Base-by-base conservation (phyloP, 2,329 filamentous ascomycete species). In the Colletotrichum paranaense region DNA sequence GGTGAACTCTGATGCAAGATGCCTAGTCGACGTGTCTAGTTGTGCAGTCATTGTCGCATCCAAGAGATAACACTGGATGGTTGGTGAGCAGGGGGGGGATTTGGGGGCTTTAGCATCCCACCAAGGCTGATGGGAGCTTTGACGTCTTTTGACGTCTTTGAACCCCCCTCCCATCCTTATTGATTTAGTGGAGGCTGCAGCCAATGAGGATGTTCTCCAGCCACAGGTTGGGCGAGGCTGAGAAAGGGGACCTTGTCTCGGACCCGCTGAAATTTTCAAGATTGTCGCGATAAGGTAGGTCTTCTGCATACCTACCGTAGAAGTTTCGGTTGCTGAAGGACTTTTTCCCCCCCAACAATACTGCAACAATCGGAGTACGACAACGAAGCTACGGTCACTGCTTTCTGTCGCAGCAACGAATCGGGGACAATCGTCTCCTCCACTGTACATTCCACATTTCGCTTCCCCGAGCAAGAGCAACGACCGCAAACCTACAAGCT, bases 251-350 rank as follows among this genome's bases (percentile, higher is more conserved):
- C 52, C 52, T 26, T 22, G 5, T 26, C 52, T 26, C 52, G 14
- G 22, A 65, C 62, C 62, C 62, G 19, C 62, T 65, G 62, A 65
- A 65, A 65, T 57, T 65, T 62, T 65, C 22, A 28, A 32, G 62
- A 35, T 42, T 24, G 52, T 35, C 22, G 49, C 22, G 46, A 32
- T 63, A 49, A 56, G 62, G 8, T 64, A 42, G 38, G 30, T 19
- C 9, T 5, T 42, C 38, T 19, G 38, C 12, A 42, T 30, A 30
- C 24, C 24, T 4, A 26, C 26, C 26, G 26, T 26, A 1, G 30
- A 30, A 16, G 38, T 42, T 14, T 14, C 35, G 35, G 35, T 42
- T 16, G 14, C 14, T 42, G 14, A 16, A 42, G 38, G 5, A 42
- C 12, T 46, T 46, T 46, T 49, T n/a, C 1, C 9, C 8, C 42